These are phyloP conservation scores for Xylaria sp. DNA, from an alignment of 2,329 filamentous ascomycete species.

Conservation along the genomic window DNA sequence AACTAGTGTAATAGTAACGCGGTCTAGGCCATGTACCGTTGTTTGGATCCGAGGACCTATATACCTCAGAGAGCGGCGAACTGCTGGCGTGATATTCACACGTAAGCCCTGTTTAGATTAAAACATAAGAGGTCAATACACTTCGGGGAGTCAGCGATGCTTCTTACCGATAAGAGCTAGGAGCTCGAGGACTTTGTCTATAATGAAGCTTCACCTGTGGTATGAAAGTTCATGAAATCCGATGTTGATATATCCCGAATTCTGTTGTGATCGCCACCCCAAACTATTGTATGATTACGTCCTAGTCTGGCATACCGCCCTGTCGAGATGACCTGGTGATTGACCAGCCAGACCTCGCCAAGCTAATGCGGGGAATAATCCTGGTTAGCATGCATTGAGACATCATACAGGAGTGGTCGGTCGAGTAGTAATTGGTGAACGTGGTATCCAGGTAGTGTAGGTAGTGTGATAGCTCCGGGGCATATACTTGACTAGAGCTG, in stretches of 20 bases:
- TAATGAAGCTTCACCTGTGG: neutral
- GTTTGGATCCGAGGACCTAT: neutral
- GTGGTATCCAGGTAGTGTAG: constrained; percentile 2
- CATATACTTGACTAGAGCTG: neutral
- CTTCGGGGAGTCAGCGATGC: neutral
- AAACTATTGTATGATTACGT: neutral
- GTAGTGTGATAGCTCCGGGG: neutral
- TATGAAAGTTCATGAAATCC: neutral
- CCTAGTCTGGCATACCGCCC: constrained; percentile 2
- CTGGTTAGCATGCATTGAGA: constrained; percentile 10
- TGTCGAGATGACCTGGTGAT: constrained; percentile 25
- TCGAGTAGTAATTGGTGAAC: constrained; percentile 1
- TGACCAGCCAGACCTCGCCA: constrained; percentile 14
- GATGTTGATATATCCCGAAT: neutral
- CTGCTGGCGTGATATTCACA: neutral
- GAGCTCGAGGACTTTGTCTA: neutral
- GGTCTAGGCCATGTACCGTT: constrained; percentile 7
- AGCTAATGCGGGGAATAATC: constrained; percentile 30
- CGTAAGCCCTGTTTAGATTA: neutral
- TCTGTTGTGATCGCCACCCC: neutral
- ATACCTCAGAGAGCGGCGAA: neutral
- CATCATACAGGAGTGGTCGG: neutral
- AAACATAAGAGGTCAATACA: neutral
- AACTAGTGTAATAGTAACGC: neutral
- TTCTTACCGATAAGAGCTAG: neutral